Evolutionary conservation across 331 rosid genomes (phyloP).

Genomic region (Pyracantha coccinea): DNA sequence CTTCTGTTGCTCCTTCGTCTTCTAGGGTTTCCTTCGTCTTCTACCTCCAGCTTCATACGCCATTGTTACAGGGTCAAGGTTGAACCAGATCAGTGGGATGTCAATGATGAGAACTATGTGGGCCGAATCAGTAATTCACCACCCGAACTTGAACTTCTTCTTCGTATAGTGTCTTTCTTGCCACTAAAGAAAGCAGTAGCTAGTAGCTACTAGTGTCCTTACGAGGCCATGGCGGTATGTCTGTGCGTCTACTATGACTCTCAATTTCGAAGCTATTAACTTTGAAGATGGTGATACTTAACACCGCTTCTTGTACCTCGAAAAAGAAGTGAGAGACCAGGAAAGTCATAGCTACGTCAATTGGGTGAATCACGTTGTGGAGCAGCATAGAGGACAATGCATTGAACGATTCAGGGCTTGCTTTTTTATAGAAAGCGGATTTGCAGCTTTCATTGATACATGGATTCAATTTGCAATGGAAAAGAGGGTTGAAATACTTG

Average conservation of each 20-base stretch:
- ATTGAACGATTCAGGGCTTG: neutral
- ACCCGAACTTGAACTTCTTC: neutral
- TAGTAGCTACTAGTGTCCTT: neutral
- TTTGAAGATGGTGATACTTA: neutral
- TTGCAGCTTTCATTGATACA: neutral
- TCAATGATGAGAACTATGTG: neutral
- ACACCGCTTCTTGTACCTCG: neutral
- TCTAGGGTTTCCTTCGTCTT: too few species aligned
- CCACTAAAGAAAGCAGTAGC: neutral
- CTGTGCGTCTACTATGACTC: neutral
- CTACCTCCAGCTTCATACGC: too few species aligned
- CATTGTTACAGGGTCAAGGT: too few species aligned
- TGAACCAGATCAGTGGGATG: too few species aligned
- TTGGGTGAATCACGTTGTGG: neutral
- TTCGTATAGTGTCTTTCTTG: neutral
- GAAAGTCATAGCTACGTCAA: neutral
- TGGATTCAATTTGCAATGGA: neutral
- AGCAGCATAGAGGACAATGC: neutral
- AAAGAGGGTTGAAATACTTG: neutral
- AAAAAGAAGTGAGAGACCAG: neutral
- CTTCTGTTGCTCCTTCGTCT: too few species aligned
- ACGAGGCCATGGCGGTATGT: neutral
- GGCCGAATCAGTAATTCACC: neutral
- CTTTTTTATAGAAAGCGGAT: neutral
- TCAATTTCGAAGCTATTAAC: neutral